These are phyloP conservation scores for Mikania micrantha DNA, from an alignment of 129 eudicot genomes.

Conservation along the genomic window DNA sequence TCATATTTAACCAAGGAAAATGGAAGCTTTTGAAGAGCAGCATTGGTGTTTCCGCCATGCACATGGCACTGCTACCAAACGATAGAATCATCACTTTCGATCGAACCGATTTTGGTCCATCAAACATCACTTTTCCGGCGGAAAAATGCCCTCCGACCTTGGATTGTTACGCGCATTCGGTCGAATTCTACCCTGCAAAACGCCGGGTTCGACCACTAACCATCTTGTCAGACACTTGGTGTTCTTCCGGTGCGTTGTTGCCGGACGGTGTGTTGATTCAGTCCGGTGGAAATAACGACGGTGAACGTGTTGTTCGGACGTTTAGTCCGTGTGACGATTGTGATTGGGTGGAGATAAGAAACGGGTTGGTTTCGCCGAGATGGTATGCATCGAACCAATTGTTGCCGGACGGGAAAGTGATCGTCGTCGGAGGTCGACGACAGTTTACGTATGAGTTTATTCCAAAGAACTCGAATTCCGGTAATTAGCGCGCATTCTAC, in stretches of 20 bases:
- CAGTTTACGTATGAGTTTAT: constrained; percentile 42
- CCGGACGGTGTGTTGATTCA: constrained; percentile 43
- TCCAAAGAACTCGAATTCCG: constrained; percentile 16
- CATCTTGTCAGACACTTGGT: constrained; percentile 40
- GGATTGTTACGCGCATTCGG: constrained; percentile 42
- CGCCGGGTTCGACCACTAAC: constrained; percentile 38
- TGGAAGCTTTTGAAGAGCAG: constrained; percentile 39
- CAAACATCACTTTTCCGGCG: constrained; percentile 30
- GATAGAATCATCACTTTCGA: constrained; percentile 44
- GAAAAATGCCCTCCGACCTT: constrained; percentile 26
- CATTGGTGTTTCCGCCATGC: constrained; percentile 54
- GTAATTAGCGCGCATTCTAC: neutral
- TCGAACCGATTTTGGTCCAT: constrained; percentile 40
- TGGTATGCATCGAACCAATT: constrained; percentile 48
- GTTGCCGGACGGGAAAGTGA: constrained; percentile 36
- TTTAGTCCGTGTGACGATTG: constrained; percentile 35
- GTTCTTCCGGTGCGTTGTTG: constrained; percentile 40
- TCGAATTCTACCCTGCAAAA: constrained; percentile 31
- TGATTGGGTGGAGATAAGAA: constrained; percentile 34
- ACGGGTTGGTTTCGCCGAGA: constrained; percentile 30
- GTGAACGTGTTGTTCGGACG: constrained; percentile 34
- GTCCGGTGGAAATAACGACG: constrained; percentile 35
- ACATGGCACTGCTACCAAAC: constrained; percentile 42
- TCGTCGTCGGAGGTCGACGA: constrained; percentile 32
- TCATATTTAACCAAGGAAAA: constrained; percentile 21